Conservation (phyloP, 2,329 filamentous ascomycete genomes). For the Talaromyces sp. region DNA sequence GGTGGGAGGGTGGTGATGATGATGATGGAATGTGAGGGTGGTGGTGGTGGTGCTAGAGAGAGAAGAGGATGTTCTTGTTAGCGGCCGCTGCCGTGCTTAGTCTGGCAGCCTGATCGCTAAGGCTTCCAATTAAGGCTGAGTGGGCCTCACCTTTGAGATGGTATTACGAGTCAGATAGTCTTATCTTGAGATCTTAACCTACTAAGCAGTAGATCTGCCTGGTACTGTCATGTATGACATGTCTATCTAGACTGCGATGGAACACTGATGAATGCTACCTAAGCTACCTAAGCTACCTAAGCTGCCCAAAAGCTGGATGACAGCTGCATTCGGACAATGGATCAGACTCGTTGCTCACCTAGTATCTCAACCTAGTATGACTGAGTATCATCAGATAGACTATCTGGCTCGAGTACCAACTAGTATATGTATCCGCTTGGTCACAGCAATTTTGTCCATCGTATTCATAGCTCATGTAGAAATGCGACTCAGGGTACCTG, state of each 20-base stretch:
- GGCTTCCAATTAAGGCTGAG: background rate
- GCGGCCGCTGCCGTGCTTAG: background rate
- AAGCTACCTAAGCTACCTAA: constrained; percentile 1
- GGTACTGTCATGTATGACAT: background rate
- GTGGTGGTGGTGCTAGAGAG: background rate
- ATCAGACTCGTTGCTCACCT: background rate
- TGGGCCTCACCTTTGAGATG: background rate
- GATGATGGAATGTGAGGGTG: constrained; percentile 21
- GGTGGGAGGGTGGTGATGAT: constrained; percentile 2
- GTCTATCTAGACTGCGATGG: background rate
- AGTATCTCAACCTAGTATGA: background rate
- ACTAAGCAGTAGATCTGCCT: background rate
- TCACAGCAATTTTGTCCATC: background rate
- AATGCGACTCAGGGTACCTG: background rate
- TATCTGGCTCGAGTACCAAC: background rate
- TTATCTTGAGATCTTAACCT: background rate
- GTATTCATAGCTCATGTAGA: too few relatives aligned
- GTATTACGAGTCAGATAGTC: background rate
- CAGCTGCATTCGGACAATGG: constrained; percentile 12
- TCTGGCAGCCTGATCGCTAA: constrained; percentile 9
- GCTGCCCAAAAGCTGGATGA: background rate
- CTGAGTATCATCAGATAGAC: background rate
- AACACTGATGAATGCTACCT: background rate
- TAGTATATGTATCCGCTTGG: background rate
- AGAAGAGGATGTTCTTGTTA: constrained; percentile 10